Base-by-base conservation (phyloP, 805 yeast genomes). In the Groenewaldozyma tartarivorans region DNA sequence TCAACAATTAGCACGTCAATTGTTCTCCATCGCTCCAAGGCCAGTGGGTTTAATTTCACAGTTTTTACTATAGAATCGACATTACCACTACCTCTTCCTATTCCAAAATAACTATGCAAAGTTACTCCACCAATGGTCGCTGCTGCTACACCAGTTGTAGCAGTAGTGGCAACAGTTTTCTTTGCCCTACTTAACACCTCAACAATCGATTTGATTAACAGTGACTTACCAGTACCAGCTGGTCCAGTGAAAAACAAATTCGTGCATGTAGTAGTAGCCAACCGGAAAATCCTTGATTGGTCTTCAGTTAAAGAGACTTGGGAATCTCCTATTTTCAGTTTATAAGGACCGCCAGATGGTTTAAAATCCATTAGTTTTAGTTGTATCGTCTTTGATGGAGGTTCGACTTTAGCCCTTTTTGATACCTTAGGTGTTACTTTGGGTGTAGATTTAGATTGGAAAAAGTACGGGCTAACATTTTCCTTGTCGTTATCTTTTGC, bases 161-260 rank as follows among this genome's bases (percentile, higher is more conserved):
- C 96, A 1, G 95, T 83, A 4, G 87, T 75, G 0, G 95, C 43
- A 48, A 51, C 20, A 62, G 66, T 7, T 13, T 24, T 24, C 13
- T 24, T 24, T 7, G 11, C 13, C 7, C 29, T 7, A 24, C 29
- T 24, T 30, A 85, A 61, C n/a, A 65, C 62, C 16, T 62, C 55
- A 9, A 90, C 83, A 17, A 92, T 63, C 31, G 75, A 75, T 40
- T 73, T 69, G 41, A 92, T 64, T 17, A 92, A 64, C 4, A 86
- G 77, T 2, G 98, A 90, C 57, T 92, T 92, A 55, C 98, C 98
- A 0, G 98, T 92, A 53, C 98, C 98, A 0, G 98, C 98, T 22
- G 96, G 85, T 42, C 98, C 99, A 0, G 98, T 90, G 59, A 82
- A 92, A 56, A 92, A 92, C 9, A 92, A 63, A 44, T 79, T 83